Percentiles rank a stretch among this genome's conserved stretches.
Conservation (phyloP, 805 yeast species). For the Saturnispora halmiae region DNA sequence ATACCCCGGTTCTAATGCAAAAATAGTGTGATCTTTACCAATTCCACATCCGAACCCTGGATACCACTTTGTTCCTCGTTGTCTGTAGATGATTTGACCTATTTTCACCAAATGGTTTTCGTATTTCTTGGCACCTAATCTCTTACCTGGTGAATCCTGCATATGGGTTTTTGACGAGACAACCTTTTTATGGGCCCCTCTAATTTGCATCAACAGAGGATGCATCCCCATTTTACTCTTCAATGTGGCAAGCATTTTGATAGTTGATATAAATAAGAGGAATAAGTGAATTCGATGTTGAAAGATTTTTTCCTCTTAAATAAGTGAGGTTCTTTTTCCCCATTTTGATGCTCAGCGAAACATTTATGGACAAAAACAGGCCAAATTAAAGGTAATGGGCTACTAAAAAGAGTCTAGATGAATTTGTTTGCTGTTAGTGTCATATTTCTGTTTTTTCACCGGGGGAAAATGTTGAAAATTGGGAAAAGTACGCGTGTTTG, state of each 20-base stretch:
- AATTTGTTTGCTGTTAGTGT: no score
- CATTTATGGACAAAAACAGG: no score
- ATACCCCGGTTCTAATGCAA: constrained; percentile 85
- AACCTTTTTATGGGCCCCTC: constrained; percentile 89
- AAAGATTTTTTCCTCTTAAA: no score
- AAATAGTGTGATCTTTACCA: constrained; percentile 90
- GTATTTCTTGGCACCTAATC: constrained; percentile 82
- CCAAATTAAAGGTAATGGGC: no score
- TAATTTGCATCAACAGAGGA: constrained; percentile 36
- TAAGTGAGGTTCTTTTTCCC: no score
- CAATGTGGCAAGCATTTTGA: not conserved
- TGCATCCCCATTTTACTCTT: not conserved
- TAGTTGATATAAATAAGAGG: no score
- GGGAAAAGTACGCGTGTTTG: no score
- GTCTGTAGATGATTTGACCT: constrained; percentile 86
- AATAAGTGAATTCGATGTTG: no score
- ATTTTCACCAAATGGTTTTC: constrained; percentile 70
- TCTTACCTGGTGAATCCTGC: constrained; percentile 90
- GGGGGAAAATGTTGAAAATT: no score
- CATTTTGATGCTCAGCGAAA: no score
- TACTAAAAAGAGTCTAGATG: no score
- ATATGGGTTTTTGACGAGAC: constrained; percentile 92
- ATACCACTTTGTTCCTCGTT: constrained; percentile 87
- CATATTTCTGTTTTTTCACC: no score
- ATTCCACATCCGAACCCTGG: constrained; percentile 90